A percentile compares a stretch with the other conserved stretches of the same genome.
Conservation (phyloP, 2,329 filamentous ascomycete genomes). For the Xylariaceae sp. region DNA sequence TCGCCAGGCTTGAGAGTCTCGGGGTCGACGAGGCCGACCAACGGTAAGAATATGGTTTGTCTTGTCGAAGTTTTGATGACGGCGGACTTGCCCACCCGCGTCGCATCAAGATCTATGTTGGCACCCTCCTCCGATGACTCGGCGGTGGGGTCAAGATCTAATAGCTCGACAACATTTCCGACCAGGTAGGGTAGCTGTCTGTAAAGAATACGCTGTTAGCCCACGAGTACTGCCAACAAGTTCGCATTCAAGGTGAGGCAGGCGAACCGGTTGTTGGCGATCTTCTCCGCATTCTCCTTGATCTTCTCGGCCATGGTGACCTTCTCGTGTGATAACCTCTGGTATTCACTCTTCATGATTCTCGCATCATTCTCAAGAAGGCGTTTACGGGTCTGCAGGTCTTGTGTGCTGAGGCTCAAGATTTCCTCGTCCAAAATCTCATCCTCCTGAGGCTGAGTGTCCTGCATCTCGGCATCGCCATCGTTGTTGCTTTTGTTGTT, state of each 20-base stretch:
- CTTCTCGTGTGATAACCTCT: conserved; percentile 92
- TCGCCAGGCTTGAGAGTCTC: conserved; percentile 93
- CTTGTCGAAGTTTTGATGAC: conserved; percentile 99
- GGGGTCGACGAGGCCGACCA: conserved; percentile 95
- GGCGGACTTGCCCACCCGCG: conserved; percentile 92
- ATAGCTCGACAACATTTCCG: conserved; percentile 93
- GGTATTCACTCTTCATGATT: conserved; percentile 97
- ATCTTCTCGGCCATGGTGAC: conserved; percentile 96
- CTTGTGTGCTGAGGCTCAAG: conserved; percentile 84
- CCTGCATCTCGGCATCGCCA: conserved; percentile 87
- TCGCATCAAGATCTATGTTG: conserved; percentile 97
- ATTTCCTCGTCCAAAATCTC: conserved; percentile 91
- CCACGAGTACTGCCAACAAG: background rate
- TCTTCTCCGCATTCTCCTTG: conserved; percentile 98
- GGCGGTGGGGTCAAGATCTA: conserved; percentile 92
- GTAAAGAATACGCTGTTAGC: conserved; percentile 15
- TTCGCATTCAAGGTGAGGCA: conserved; percentile 1
- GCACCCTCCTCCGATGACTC: conserved; percentile 97
- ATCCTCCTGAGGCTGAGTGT: conserved; percentile 68
- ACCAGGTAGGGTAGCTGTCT: conserved; percentile 98
- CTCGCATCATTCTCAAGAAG: conserved; percentile 95
- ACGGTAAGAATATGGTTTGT: conserved; percentile 95
- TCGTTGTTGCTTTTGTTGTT: conserved; percentile 54
- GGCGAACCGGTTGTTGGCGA: conserved; percentile 90
- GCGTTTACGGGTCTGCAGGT: conserved; percentile 85